Evolutionary conservation across 352 stramenopile species (phyloP).

Genomic region (Phytophthora megakarya): DNA sequence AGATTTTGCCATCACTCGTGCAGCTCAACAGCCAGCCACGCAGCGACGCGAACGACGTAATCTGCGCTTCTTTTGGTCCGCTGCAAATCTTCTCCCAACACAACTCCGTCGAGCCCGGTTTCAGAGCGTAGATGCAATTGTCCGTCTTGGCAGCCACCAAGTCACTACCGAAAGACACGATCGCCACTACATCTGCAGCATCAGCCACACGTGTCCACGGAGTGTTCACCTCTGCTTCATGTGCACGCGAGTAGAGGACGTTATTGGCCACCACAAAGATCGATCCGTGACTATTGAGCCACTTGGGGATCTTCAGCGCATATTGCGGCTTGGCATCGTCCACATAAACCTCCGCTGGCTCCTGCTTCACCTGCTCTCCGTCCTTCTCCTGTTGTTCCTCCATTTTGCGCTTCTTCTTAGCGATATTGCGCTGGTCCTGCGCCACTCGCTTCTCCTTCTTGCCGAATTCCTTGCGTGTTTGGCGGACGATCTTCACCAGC

Average conservation of each 20-base stretch:
- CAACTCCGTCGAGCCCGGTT: slow-evolving; percentile 32
- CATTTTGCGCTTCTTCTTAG: slow-evolving; percentile 63
- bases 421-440: slow-evolving; percentile 58
- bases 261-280: slow-evolving; percentile 65
- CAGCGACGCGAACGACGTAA: slow-evolving; percentile 72
- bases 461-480: slow-evolving; percentile 83
- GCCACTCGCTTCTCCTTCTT: slow-evolving; percentile 87
- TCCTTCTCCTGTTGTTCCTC: slow-evolving; percentile 76
- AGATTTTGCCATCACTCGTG: slow-evolving; percentile 60
- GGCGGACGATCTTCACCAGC: slow-evolving; percentile 84
- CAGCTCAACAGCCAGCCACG: slow-evolving; percentile 68
- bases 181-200: slow-evolving; percentile 50
- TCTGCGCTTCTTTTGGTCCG: slow-evolving; percentile 41
- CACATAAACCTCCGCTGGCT: slow-evolving; percentile 15
- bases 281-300: slow-evolving; percentile 79
- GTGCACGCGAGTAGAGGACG: slow-evolving; percentile 62
- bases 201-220: slow-evolving; percentile 52
- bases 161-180: slow-evolving; percentile 81
- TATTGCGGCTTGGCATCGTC: slow-evolving; percentile 44
- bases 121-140: slow-evolving; percentile 59
- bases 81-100: slow-evolving; percentile 60
- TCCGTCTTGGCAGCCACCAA: slow-evolving; percentile 63
- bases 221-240: slow-evolving; percentile 50
- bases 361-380: slow-evolving; percentile 41
- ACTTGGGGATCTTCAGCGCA: slow-evolving; percentile 58